A percentile compares a stretch with the other conserved stretches of the same genome.
Conservation (phyloP, 2,329 filamentous ascomycete genomes). For the Amylocarpus encephaloides region DNA sequence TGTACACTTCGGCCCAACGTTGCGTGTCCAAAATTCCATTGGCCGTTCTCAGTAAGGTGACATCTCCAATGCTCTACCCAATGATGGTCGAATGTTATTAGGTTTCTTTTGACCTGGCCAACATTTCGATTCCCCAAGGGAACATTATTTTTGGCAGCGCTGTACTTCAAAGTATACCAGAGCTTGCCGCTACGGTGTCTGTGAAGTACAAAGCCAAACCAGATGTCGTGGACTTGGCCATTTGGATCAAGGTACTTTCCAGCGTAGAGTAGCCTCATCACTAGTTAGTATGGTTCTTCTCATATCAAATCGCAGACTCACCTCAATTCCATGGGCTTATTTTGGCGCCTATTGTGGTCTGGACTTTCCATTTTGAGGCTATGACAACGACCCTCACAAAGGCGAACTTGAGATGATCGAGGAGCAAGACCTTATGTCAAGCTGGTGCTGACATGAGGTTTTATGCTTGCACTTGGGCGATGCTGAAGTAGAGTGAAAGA, state of each 20-base stretch:
- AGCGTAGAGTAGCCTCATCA: constrained; percentile 12
- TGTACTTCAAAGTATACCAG: constrained; percentile 3
- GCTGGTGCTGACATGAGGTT: no score
- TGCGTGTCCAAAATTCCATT: not conserved
- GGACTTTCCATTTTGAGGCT: no score
- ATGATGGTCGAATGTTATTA: constrained; percentile 14
- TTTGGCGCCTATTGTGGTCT: no score
- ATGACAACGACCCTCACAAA: no score
- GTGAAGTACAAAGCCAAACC: constrained; percentile 8
- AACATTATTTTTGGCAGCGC: not conserved
- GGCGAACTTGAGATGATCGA: no score
- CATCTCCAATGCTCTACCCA: constrained; percentile 4
- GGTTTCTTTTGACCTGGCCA: constrained; percentile 7
- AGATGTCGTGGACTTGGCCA: constrained; percentile 6
- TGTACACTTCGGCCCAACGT: constrained; percentile 3
- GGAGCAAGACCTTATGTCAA: no score
- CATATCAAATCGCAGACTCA: not conserved
- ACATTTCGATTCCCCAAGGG: constrained; percentile 1
- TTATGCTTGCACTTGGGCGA: no score
- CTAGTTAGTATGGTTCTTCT: no score
- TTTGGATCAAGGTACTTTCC: constrained; percentile 6
- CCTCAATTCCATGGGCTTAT: not conserved
- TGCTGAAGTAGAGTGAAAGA: no score
- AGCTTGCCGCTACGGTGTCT: not conserved
- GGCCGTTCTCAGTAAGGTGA: constrained; percentile 5